Evolutionary conservation across 495 filamentous ascomycete genomes (phyloP).

Genomic region (Aspergillus coremiiformis): DNA sequence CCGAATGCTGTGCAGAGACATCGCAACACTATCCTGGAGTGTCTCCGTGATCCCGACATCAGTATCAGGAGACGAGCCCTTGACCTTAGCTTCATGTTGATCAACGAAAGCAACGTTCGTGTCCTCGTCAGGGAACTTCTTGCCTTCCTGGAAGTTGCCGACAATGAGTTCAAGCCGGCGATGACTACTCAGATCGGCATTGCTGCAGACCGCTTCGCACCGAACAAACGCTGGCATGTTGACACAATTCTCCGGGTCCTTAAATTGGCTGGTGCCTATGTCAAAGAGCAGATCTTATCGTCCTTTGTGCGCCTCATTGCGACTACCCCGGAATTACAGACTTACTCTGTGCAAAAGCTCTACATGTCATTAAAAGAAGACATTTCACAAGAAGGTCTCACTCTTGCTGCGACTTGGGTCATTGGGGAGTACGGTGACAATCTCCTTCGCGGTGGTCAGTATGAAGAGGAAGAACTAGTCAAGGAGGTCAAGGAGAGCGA

Average conservation of each 20-base stretch:
- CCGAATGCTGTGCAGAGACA: slow-evolving; percentile 96
- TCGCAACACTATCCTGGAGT: slow-evolving; percentile 94
- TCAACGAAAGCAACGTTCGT: slow-evolving; percentile 92
- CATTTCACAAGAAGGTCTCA: slow-evolving; percentile 93
- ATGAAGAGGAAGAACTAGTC: slow-evolving; percentile 91
- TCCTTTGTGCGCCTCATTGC: slow-evolving; percentile 95
- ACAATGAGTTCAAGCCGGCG: slow-evolving; percentile 95
- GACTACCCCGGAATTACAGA: slow-evolving; percentile 88
- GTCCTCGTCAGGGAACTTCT: slow-evolving; percentile 87
- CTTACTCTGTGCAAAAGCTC: slow-evolving; percentile 91
- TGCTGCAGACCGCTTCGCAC: slow-evolving; percentile 90
- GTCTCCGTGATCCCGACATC: slow-evolving; percentile 95
- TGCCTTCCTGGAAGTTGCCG: slow-evolving; percentile 90
- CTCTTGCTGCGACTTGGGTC: slow-evolving; percentile 90
- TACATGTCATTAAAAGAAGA: slow-evolving; percentile 87
- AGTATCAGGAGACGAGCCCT: slow-evolving; percentile 91
- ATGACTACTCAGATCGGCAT: slow-evolving; percentile 98
- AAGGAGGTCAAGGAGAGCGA: slow-evolving; percentile 85
- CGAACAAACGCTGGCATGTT: slow-evolving; percentile 95
- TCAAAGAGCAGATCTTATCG: slow-evolving; percentile 95
- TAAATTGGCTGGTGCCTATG: slow-evolving; percentile 88
- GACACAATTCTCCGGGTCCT: slow-evolving; percentile 96
- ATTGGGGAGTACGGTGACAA: slow-evolving; percentile 96
- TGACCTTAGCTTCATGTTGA: slow-evolving; percentile 94
- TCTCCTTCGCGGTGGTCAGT: slow-evolving; percentile 78